phyloP scores from a whole-genome alignment of 129 eudicot species.

The Erigeron canadensis region DNA sequence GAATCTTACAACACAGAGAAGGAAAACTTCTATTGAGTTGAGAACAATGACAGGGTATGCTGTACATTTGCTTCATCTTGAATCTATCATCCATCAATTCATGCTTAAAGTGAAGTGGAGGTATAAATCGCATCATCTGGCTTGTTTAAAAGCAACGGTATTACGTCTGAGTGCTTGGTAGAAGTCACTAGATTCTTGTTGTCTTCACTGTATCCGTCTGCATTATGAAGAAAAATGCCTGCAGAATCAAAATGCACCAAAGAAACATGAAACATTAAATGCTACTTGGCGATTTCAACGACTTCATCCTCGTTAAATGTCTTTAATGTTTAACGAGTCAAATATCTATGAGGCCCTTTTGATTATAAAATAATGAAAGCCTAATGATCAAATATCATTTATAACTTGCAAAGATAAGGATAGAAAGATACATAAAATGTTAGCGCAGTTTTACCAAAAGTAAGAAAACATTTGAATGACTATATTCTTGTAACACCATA shows the following conservation, averaged over 20 bases:
- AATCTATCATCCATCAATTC: constrained; percentile 1
- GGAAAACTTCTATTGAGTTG: not conserved
- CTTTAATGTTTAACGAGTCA: no score
- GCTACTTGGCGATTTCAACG: no score
- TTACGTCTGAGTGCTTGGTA: constrained; percentile 35
- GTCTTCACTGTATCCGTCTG: constrained; percentile 66
- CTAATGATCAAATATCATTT: no score
- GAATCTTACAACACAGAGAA: not conserved
- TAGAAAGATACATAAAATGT: no score
- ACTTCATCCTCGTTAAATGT: no score
- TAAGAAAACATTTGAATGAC: no score
- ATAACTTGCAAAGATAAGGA: no score
- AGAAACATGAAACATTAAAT: not conserved
- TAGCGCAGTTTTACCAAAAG: no score
- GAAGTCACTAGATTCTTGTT: constrained; percentile 33
- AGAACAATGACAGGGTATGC: constrained; percentile 7
- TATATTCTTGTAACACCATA: no score
- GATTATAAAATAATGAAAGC: no score
- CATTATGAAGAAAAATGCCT: constrained; percentile 76
- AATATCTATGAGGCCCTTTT: no score
- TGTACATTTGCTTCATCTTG: constrained; percentile 19
- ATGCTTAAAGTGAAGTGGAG: constrained; percentile 16
- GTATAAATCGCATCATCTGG: constrained; percentile 1
- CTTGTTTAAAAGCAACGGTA: constrained; percentile 69
- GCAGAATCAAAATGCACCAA: constrained; percentile 18